A percentile compares a stretch with the other conserved stretches of the same genome.
Conservation (phyloP, 2,329 filamentous ascomycete genomes). For the Thielaviopsis euricoi region DNA sequence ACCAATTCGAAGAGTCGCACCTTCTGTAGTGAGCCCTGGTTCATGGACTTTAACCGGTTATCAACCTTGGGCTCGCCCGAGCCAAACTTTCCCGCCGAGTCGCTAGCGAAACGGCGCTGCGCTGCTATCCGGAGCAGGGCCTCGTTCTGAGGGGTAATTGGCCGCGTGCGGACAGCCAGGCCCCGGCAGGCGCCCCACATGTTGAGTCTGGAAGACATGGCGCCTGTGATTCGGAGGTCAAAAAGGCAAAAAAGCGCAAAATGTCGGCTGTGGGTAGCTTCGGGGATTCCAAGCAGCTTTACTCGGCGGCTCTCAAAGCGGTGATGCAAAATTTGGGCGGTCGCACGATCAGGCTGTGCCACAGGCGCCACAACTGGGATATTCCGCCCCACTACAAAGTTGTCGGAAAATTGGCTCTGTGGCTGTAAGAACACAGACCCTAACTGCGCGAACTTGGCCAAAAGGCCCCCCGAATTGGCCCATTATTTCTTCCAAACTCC, state of each 20-base stretch:
- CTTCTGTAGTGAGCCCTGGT: slow-evolving; percentile 13
- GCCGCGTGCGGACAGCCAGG: slow-evolving; percentile 23
- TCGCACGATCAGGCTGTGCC: not conserved
- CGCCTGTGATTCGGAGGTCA: not conserved
- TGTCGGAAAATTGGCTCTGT: not conserved
- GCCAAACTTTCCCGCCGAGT: slow-evolving; percentile 10
- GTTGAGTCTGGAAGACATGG: slow-evolving; percentile 40
- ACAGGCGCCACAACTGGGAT: not conserved
- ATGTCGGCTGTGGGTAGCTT: not conserved
- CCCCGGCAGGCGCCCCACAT: slow-evolving; percentile 28
- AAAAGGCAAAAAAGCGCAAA: not conserved
- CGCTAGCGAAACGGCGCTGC: slow-evolving; percentile 17
- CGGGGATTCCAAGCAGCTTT: not conserved
- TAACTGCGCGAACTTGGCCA: not conserved
- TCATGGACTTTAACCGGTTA: slow-evolving; percentile 20
- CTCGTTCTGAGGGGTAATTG: slow-evolving; percentile 16
- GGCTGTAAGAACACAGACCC: not conserved
- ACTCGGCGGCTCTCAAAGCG: not conserved
- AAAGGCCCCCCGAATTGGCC: too few relatives aligned
- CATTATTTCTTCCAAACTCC: not conserved
- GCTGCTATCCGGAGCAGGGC: slow-evolving; percentile 16
- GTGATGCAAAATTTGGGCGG: not conserved
- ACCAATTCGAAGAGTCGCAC: not conserved
- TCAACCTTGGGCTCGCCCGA: slow-evolving; percentile 21
- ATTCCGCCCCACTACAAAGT: not conserved